Base-by-base conservation (phyloP, 1,139 yeast species). In the Zygosaccharomyces pseudobailii region DNA sequence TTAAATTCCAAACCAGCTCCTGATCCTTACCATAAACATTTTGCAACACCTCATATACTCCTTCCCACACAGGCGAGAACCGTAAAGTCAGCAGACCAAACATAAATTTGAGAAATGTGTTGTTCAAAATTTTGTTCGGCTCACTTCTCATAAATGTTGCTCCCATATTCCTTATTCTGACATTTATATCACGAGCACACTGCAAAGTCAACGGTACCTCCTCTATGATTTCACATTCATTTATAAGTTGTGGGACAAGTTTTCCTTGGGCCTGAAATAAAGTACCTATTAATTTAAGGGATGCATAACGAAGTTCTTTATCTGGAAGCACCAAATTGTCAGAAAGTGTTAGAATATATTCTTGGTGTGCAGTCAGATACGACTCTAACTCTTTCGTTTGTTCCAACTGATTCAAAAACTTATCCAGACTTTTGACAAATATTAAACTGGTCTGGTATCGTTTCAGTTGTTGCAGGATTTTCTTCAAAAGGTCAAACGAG, bases 31-130 rank as follows among this genome's bases (percentile, higher is more conserved):
- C 71, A 9, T 71, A 66, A 7, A 84, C 65, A 6, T 64, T 59
- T 0, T 83, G 79, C 7, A 87, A 60, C 5, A 78, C 74, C 52
- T 84, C 92, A 47, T 74, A 71, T 3, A 86, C 84, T 4, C 86
- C 87, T 20, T 79, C 77, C 95, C 96, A 88, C 25, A 84, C 74
- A 1, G 98, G 98, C 51, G 88, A 86, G 58, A 92, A 89, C 52
- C 79, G 78, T 40, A 82, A 82, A 1, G 89, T 75, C 42, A 90
- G 69, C 52, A 86, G 72, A 24, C 97, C 97, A 63, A 88, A 80
- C 45, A 84, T 53, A 61, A 75, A 87, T 32, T 76, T 73, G 17
- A 82, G 71, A 24, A 84, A 72, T 5, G 78, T 66, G 13, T 59
- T 58, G 35, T 75, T 73, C 10, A 52, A 40, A 20, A 62, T 21